A percentile compares a stretch with the other conserved stretches of the same genome.
phyloP scores from a whole-genome alignment of 306 rosid genomes.

The Dalbergia cochinchinensis region DNA sequence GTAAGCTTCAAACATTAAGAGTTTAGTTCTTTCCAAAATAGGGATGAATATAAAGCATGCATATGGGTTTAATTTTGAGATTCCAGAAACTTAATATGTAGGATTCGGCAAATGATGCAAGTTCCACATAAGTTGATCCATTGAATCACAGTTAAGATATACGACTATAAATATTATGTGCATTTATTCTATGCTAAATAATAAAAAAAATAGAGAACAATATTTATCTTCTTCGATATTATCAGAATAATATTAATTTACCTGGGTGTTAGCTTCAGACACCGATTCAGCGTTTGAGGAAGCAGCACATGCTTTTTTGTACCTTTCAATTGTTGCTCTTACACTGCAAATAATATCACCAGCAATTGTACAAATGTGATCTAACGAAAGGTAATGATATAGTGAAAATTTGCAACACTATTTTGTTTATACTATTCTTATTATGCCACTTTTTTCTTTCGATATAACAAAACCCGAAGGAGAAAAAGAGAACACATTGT shows the following conservation, averaged over 20 bases:
- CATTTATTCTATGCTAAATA: background rate
- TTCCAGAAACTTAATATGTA: background rate
- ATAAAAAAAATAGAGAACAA: background rate
- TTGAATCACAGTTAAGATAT: too few relatives aligned
- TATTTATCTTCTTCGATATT: background rate
- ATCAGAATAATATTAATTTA: constrained; percentile 14
- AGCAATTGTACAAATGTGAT: background rate
- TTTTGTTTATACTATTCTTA: too few relatives aligned
- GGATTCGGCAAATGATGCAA: background rate
- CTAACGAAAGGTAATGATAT: background rate
- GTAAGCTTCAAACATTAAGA: background rate
- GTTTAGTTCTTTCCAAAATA: background rate
- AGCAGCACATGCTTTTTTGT: constrained; percentile 82
- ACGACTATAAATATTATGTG: too few relatives aligned
- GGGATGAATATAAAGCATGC: background rate
- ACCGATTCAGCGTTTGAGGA: constrained; percentile 74
- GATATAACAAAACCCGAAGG: too few relatives aligned
- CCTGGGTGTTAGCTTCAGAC: constrained; percentile 89
- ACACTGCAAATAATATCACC: constrained; percentile 67
- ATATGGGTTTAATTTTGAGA: background rate
- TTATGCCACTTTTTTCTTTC: too few relatives aligned
- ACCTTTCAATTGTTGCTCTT: constrained; percentile 90
- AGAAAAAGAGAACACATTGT: too few relatives aligned
- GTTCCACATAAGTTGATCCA: background rate
- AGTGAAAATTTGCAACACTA: too few relatives aligned